Percentiles rank a stretch among this genome's conserved stretches.
These are phyloP conservation scores for Dacryopinax primogenitus DNA, from an alignment of 768 basidiomycete genomes.

Conservation along the genomic window DNA sequence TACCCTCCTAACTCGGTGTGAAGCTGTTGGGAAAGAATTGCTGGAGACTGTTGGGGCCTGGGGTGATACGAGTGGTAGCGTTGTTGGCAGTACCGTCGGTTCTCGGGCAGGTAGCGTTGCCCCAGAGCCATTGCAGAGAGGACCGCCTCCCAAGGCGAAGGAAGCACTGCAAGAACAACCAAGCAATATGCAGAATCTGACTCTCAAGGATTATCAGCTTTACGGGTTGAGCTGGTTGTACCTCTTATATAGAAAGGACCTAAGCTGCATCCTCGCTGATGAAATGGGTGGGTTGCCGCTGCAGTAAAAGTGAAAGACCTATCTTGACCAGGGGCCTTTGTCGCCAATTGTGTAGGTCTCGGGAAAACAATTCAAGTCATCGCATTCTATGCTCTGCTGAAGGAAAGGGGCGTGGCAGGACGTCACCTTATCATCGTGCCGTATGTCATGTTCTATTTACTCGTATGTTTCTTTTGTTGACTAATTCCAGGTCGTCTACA, in stretches of 20 bases:
- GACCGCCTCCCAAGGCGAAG: neutral
- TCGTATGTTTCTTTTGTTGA: neutral
- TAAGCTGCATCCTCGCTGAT: conserved; percentile 94
- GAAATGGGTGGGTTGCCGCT: conserved; percentile 73
- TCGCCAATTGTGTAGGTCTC: conserved; percentile 57
- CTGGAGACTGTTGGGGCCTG: conserved; percentile 66
- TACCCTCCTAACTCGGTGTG: conserved; percentile 74
- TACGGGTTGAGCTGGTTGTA: conserved; percentile 97
- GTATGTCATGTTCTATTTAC: conserved; percentile 38
- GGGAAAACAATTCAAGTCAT: conserved; percentile 99
- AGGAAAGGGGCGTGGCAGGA: conserved; percentile 61
- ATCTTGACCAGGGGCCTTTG: too few relatives aligned
- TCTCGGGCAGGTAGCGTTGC: neutral
- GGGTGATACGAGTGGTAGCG: conserved; percentile 24
- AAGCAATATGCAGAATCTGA: conserved; percentile 25
- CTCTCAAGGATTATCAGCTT: conserved; percentile 91
- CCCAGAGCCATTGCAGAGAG: conserved; percentile 2
- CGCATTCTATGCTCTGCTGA: conserved; percentile 82
- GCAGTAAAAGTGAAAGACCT: neutral
- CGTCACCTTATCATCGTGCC: conserved; percentile 93
- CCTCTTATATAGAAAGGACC: conserved; percentile 60
- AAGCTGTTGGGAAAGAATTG: conserved; percentile 66
- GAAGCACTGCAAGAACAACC: conserved; percentile 1
- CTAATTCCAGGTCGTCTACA: conserved; percentile 62
- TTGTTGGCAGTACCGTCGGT: neutral